Percentiles rank a stretch among this genome's conserved stretches.
Evolutionary conservation across 225 moss, liverwort and hornwort species (phyloP).

Genomic region (Pseudoscleropodium purum): DNA sequence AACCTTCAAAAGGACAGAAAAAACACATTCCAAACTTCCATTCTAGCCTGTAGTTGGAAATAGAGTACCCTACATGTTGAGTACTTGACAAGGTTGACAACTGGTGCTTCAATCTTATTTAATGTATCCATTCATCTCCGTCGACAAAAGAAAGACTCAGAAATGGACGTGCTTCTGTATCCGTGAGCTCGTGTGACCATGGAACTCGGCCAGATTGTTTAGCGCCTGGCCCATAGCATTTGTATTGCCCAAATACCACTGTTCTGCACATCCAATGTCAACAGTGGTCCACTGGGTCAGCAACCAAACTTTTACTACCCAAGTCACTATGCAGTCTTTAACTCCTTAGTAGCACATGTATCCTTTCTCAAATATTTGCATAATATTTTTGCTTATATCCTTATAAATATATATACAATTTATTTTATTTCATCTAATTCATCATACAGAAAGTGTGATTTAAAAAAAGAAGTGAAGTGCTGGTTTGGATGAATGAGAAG

Average conservation of each 20-base stretch:
- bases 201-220: conserved; percentile 1
- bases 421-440: neutral
- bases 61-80: too few species aligned
- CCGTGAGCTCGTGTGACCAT: conserved; percentile 41
- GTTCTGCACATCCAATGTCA: conserved; percentile 8
- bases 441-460: neutral
- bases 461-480: neutral
- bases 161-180: conserved; percentile 25
- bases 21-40: too few species aligned
- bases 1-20: too few species aligned
- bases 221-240: conserved; percentile 38
- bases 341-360: neutral
- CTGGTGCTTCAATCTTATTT: too few species aligned
- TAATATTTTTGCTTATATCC: neutral
- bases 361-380: neutral
- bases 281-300: neutral
- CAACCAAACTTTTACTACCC: neutral
- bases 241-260: conserved; percentile 38
- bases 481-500: neutral
- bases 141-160: conserved; percentile 33
- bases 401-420: too few species aligned
- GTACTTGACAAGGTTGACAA: too few species aligned
- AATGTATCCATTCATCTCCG: conserved; percentile 19
- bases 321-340: neutral
- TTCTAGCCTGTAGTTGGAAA: too few species aligned